A percentile compares a stretch with the other conserved stretches of the same genome.
Conservation (phyloP, 1,139 yeast genomes). For the Candida dubliniensis region DNA sequence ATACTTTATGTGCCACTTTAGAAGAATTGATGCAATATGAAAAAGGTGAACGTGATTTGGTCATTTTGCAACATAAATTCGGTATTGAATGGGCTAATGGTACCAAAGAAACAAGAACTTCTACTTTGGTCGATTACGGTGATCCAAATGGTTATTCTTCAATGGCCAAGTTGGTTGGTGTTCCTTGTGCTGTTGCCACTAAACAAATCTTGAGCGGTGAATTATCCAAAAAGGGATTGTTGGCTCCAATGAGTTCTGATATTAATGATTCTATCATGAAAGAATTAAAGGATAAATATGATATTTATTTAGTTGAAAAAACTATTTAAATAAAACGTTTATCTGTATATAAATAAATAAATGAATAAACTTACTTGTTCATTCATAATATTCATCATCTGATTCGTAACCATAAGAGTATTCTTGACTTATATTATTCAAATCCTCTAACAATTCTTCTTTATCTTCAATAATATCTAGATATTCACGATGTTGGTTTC, state of each 20-base stretch:
- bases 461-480: constrained; percentile 60
- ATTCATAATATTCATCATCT: constrained; percentile 19
- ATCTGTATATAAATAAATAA: background rate
- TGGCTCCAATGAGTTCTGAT: constrained; percentile 91
- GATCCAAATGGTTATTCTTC: constrained; percentile 92
- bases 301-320: constrained; percentile 86
- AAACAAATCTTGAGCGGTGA: constrained; percentile 84
- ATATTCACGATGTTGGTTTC: constrained; percentile 15
- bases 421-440: constrained; percentile 49
- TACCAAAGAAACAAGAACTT: constrained; percentile 83
- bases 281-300: constrained; percentile 85
- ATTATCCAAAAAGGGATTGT: constrained; percentile 69
- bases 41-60: constrained; percentile 93
- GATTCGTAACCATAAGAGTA: constrained; percentile 53
- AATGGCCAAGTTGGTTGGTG: constrained; percentile 98
- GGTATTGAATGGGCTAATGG: constrained; percentile 98
- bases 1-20: constrained; percentile 92
- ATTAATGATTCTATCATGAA: constrained; percentile 88
- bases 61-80: constrained; percentile 94
- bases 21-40: constrained; percentile 96
- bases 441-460: constrained; percentile 60
- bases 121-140: constrained; percentile 95
- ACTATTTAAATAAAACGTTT: constrained; percentile 38
- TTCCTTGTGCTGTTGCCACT: constrained; percentile 96
- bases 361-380: background rate